A percentile compares a stretch with the other conserved stretches of the same genome.
Conservation (phyloP, 2,329 filamentous ascomycete species). For the Apiospora sp. region DNA sequence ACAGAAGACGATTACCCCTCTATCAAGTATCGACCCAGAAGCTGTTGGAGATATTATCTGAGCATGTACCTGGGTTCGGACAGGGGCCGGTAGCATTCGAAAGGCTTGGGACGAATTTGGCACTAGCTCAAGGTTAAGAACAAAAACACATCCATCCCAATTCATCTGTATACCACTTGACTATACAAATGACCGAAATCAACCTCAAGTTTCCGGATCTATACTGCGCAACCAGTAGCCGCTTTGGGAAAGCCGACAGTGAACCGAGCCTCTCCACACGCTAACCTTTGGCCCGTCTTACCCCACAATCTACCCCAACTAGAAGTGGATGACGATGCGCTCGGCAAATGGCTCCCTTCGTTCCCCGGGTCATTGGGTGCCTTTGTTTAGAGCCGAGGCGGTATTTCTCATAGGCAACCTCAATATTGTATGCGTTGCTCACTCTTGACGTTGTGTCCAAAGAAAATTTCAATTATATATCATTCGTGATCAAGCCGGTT, state of each 20-base stretch:
- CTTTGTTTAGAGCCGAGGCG: slow-evolving; percentile 20
- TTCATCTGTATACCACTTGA: too few relatives aligned
- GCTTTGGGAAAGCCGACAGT: background rate
- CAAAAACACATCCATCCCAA: background rate
- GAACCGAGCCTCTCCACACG: slow-evolving; percentile 10
- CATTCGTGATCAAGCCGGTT: background rate
- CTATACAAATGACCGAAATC: background rate
- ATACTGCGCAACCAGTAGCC: background rate
- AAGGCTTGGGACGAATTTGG: background rate
- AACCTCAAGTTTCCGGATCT: too few relatives aligned
- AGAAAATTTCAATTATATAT: too few relatives aligned
- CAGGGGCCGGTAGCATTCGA: background rate
- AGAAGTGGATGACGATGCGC: slow-evolving; percentile 17
- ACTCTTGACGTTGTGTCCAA: background rate
- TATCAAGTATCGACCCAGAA: background rate
- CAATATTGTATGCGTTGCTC: too few relatives aligned
- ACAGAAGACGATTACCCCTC: background rate
- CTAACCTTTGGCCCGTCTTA: slow-evolving; percentile 4
- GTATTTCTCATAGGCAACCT: background rate
- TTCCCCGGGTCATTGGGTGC: slow-evolving; percentile 20
- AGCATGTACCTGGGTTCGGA: background rate
- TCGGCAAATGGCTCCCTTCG: background rate
- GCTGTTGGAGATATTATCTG: background rate
- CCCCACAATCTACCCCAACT: slow-evolving; percentile 26
- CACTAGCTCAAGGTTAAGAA: background rate